Percentiles rank a stretch among this genome's conserved stretches.
Evolutionary conservation across 352 stramenopile species (phyloP).

Genomic region (Globisporangium orthogonon): DNA sequence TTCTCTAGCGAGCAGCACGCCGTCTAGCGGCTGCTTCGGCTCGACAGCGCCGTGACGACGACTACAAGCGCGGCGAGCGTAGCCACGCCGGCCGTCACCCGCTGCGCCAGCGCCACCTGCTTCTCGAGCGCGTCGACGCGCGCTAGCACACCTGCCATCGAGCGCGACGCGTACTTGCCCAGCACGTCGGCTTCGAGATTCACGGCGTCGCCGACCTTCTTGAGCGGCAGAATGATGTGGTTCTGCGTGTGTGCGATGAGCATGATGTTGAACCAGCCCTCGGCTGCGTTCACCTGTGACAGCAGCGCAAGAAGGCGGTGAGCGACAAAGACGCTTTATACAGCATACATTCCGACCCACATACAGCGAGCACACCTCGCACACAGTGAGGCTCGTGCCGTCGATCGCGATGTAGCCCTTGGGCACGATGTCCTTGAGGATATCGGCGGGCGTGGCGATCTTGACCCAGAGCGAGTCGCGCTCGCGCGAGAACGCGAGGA

Average conservation of each 20-base stretch:
- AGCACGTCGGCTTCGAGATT: slow-evolving; percentile 93
- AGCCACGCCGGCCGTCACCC: slow-evolving; percentile 24
- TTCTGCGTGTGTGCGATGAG: slow-evolving; percentile 97
- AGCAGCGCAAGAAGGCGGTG: too few species aligned
- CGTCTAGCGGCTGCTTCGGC: slow-evolving; percentile 3
- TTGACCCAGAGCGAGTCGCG: slow-evolving; percentile 96
- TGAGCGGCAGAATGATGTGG: slow-evolving; percentile 94
- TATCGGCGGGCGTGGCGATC: slow-evolving; percentile 67
- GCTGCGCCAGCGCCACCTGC: slow-evolving; percentile 31
- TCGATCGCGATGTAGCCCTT: slow-evolving; percentile 98
- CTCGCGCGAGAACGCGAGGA: slow-evolving; percentile 88
- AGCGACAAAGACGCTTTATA: slow-evolving; percentile 10
- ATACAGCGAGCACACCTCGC: slow-evolving; percentile 38
- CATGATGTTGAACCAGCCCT: slow-evolving; percentile 98
- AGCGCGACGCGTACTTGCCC: slow-evolving; percentile 88
- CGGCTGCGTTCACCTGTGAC: slow-evolving; percentile 36
- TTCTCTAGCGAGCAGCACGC: too few species aligned
- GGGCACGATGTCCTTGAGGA: slow-evolving; percentile 90
- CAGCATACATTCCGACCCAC: too few species aligned
- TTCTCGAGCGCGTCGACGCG: slow-evolving; percentile 56
- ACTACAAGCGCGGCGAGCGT: slow-evolving; percentile 22
- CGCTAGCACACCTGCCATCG: slow-evolving; percentile 52
- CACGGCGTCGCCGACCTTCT: slow-evolving; percentile 81
- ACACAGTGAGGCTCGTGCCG: slow-evolving; percentile 97
- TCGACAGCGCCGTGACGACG: slow-evolving; percentile 18